Evolutionary conservation across 78 protist species (phyloP).

Genomic region (Monocercomonoides exilis): DNA sequence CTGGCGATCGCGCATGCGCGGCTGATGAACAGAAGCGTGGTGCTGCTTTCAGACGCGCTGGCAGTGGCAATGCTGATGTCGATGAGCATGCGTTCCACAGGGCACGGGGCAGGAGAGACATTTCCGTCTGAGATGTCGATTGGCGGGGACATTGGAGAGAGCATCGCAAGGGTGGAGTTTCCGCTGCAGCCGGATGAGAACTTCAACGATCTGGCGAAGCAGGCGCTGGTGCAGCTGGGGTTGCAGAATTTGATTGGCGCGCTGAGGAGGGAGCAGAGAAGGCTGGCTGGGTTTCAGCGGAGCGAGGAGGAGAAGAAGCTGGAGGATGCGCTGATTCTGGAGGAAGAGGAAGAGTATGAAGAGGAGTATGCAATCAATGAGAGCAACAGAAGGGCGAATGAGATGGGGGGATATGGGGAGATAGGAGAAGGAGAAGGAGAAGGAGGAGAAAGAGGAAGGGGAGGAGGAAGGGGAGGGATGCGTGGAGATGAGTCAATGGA

Average conservation of each 20-base stretch:
- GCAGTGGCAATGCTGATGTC: neutral
- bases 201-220: neutral
- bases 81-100: neutral
- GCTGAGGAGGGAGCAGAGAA: neutral
- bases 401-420: no score
- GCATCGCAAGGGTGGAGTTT: neutral
- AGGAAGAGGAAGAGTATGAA: no score
- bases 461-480: no score
- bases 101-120: neutral
- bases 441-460: no score
- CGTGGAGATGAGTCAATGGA: no score
- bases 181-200: neutral
- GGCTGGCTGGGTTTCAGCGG: no score
- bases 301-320: no score
- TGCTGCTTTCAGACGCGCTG: neutral
- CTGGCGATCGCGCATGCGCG: slow-evolving; percentile 19
- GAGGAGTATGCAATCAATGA: no score
- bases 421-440: no score
- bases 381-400: no score
- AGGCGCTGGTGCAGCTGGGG: neutral
- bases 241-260: neutral
- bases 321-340: no score
- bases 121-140: neutral
- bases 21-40: neutral
- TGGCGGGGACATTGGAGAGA: neutral